A percentile compares a stretch with the other conserved stretches of the same genome.
Evolutionary conservation across 441 rosid species (phyloP).

Genomic region (Pelargonium myrrhifolium): DNA sequence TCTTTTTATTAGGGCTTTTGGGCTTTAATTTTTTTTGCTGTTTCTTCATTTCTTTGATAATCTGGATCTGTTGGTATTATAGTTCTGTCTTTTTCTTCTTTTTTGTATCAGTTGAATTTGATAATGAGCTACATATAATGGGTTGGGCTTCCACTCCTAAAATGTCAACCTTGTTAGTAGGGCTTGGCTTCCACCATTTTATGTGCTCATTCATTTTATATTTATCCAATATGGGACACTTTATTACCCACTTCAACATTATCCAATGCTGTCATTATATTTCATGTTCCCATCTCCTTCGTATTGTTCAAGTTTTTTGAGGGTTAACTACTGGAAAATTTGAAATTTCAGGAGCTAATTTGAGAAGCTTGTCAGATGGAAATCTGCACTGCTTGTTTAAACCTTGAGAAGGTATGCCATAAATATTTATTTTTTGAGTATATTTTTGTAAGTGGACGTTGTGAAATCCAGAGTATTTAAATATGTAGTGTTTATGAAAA

Average conservation of each 20-base stretch:
- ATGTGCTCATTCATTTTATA: too few species aligned
- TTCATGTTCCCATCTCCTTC: neutral
- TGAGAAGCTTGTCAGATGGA: neutral
- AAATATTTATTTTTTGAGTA: neutral
- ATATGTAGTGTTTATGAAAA: neutral
- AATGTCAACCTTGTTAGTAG: too few species aligned
- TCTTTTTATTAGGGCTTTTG: neutral
- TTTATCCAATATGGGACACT: too few species aligned
- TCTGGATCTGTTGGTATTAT: neutral
- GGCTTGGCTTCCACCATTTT: too few species aligned
- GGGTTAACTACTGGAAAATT: neutral
- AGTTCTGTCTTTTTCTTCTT: neutral
- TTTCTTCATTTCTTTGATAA: neutral
- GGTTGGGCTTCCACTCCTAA: too few species aligned
- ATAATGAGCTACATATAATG: too few species aligned
- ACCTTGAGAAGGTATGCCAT: neutral
- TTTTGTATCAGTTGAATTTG: neutral
- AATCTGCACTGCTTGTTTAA: neutral
- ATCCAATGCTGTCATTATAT: neutral
- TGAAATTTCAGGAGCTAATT: neutral
- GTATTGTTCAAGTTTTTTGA: neutral
- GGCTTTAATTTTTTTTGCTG: neutral
- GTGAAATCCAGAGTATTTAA: neutral
- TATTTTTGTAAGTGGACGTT: neutral
- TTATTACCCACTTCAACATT: too few species aligned